Conservation (phyloP, 192 early-diverging fungal species). For the Martensiomyces pterosporus region DNA sequence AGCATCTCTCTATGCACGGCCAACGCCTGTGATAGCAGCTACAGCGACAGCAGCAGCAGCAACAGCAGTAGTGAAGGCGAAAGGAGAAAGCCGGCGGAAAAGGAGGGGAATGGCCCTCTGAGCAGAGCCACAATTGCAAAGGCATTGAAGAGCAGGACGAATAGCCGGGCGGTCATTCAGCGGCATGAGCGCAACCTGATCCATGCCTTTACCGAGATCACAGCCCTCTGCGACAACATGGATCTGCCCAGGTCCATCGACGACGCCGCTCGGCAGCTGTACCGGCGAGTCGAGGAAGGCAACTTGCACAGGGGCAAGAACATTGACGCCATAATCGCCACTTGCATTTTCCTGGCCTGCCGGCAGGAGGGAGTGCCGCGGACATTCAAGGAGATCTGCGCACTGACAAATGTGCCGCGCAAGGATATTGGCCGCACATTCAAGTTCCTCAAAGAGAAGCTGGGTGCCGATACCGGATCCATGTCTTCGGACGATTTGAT, state of each 20-base stretch:
- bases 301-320: constrained; percentile 78
- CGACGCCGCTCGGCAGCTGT: constrained; percentile 85
- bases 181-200: constrained; percentile 72
- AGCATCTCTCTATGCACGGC: constrained; percentile 52
- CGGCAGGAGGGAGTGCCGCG: constrained; percentile 75
- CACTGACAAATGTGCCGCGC: constrained; percentile 83
- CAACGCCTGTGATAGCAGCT: constrained; percentile 76
- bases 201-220: constrained; percentile 73
- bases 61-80: constrained; percentile 31
- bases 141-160: no score
- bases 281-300: constrained; percentile 77
- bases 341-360: constrained; percentile 92
- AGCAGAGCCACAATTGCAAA: no score
- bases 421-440: constrained; percentile 88
- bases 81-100: no score
- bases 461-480: constrained; percentile 55
- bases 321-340: constrained; percentile 78
- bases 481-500: constrained; percentile 73
- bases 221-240: constrained; percentile 76
- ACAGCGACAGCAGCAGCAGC: constrained; percentile 88
- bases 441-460: constrained; percentile 47
- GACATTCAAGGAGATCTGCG: constrained; percentile 93
- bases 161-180: constrained; percentile 57
- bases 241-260: constrained; percentile 66
- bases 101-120: no score